These are phyloP conservation scores for Amaranthus tricolor DNA, from an alignment of 179 eudicot genomes.

Conservation along the genomic window DNA sequence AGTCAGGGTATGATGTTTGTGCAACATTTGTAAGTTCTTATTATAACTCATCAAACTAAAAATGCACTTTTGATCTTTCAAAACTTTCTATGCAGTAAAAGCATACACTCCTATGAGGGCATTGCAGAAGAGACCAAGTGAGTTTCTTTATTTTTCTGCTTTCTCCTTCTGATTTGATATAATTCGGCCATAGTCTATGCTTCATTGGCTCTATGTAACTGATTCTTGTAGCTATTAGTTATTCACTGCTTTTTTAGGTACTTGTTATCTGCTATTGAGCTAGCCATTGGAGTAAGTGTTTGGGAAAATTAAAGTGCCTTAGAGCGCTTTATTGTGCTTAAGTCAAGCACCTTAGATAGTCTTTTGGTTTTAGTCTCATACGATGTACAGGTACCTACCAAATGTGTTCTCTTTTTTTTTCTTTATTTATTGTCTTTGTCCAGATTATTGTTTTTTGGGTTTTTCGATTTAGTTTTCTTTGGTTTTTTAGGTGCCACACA, in stretches of 20 bases:
- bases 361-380: too few species aligned
- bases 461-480: too few species aligned
- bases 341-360: too few species aligned
- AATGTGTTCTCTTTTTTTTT: too few species aligned
- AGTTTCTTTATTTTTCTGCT: background rate
- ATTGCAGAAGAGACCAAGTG: slow-evolving; percentile 16
- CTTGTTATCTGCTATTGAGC: background rate
- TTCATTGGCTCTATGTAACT: background rate
- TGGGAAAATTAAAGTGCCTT: background rate
- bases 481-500: too few species aligned
- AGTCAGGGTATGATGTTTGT: slow-evolving; percentile 15
- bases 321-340: too few species aligned
- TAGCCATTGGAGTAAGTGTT: background rate
- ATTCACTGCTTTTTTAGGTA: background rate
- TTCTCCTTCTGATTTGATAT: background rate
- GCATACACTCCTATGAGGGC: slow-evolving; percentile 16
- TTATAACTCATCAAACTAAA: background rate
- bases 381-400: too few species aligned
- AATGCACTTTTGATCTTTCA: background rate
- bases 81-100: slow-evolving; percentile 23
- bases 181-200: background rate
- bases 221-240: background rate
- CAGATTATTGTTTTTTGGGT: too few species aligned
- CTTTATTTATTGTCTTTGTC: too few species aligned
- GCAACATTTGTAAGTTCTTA: background rate